Conservation (phyloP, 306 rosid species). For the Medicago ruthenica region DNA sequence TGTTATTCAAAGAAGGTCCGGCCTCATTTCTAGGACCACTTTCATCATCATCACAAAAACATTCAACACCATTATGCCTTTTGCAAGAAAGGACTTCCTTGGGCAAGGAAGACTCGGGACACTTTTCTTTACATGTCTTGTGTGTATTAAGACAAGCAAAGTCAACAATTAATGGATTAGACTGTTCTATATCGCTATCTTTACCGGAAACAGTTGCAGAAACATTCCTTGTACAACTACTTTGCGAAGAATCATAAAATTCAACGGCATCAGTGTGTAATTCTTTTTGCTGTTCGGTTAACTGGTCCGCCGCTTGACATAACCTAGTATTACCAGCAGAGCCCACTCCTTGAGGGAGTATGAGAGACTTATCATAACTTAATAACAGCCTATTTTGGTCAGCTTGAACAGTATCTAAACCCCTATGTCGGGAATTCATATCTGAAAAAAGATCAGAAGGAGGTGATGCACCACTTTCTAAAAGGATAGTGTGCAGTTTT, state of each 20-base stretch:
- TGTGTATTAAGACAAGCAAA: constrained; percentile 39
- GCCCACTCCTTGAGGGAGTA: constrained; percentile 46
- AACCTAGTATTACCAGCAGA: constrained; percentile 34
- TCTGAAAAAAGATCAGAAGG: constrained; percentile 87
- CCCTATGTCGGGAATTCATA: constrained; percentile 61
- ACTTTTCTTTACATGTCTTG: constrained; percentile 50
- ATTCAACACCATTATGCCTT: constrained; percentile 38
- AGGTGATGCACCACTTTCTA: constrained; percentile 94
- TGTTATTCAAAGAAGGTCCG: constrained; percentile 42
- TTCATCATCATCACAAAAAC: constrained; percentile 50
- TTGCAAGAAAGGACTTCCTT: constrained; percentile 43
- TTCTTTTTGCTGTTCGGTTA: constrained; percentile 42
- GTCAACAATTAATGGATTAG: constrained; percentile 38
- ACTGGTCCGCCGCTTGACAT: constrained; percentile 34
- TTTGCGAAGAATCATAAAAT: constrained; percentile 40
- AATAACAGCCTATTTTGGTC: constrained; percentile 51
- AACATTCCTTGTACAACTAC: constrained; percentile 47
- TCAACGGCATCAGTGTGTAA: constrained; percentile 41
- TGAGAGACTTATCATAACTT: constrained; percentile 52
- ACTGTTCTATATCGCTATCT: constrained; percentile 39
- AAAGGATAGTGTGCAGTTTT: constrained; percentile 79
- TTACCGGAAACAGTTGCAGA: constrained; percentile 49
- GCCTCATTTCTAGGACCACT: constrained; percentile 45
- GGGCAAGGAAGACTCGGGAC: constrained; percentile 40
- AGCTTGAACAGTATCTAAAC: constrained; percentile 56